These are phyloP conservation scores for Boechera retrofracta DNA, from an alignment of 345 rosid species.

Conservation along the genomic window DNA sequence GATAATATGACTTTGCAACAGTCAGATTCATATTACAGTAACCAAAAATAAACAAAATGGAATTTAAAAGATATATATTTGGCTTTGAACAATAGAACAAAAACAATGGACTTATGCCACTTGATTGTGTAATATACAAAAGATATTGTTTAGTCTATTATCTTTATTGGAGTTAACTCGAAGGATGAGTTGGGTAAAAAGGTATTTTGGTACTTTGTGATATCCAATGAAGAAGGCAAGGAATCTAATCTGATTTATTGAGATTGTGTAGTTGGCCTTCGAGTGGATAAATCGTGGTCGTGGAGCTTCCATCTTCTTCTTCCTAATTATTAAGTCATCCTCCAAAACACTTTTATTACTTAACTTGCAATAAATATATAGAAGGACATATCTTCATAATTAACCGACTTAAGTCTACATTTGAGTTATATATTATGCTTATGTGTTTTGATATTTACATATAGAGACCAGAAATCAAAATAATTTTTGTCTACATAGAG, in stretches of 20 bases:
- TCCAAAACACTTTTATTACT: neutral
- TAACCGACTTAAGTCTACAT: neutral
- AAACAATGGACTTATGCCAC: neutral
- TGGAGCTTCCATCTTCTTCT: constrained; percentile 38
- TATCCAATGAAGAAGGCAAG: constrained; percentile 6
- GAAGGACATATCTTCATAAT: constrained; percentile 1
- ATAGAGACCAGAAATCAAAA: neutral
- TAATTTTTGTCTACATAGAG: neutral
- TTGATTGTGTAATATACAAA: neutral
- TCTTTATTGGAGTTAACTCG: neutral
- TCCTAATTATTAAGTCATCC: constrained; percentile 1
- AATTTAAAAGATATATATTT: neutral
- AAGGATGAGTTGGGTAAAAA: constrained; percentile 4
- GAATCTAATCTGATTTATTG: constrained; percentile 23
- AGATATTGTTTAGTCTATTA: neutral
- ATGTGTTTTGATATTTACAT: neutral
- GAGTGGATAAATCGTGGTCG: constrained; percentile 41
- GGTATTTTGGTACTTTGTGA: constrained; percentile 26
- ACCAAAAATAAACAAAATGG: neutral
- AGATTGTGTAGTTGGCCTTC: constrained; percentile 29
- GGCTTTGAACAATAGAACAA: neutral
- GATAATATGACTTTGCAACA: neutral
- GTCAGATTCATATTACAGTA: neutral
- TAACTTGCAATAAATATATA: neutral
- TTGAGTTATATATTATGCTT: neutral